Evolutionary conservation across 345 rosid species (phyloP).

Genomic region (Salix caprea): DNA sequence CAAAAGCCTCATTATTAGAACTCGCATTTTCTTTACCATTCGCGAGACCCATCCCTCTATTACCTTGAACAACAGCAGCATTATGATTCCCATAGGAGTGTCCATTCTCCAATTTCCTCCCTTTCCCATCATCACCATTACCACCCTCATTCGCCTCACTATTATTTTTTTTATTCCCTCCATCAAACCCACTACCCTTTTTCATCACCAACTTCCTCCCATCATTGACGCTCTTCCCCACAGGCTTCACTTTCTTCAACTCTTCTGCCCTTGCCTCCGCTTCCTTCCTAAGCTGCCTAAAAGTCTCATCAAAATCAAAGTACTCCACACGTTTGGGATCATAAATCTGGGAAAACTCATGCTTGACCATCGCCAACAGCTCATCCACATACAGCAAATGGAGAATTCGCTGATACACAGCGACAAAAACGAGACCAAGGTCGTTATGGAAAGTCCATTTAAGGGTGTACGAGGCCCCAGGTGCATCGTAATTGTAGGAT

Average conservation of each 20-base stretch:
- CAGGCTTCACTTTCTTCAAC: slow-evolving; percentile 63
- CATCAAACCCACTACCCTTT: slow-evolving; percentile 47
- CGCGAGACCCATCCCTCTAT: slow-evolving; percentile 45
- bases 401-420: slow-evolving; percentile 91
- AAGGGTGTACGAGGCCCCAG: slow-evolving; percentile 83
- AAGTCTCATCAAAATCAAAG: slow-evolving; percentile 68
- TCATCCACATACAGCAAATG: slow-evolving; percentile 90
- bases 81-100: slow-evolving; percentile 49
- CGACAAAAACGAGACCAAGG: slow-evolving; percentile 93
- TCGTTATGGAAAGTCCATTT: slow-evolving; percentile 97
- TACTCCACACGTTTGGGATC: slow-evolving; percentile 64
- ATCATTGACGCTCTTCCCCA: slow-evolving; percentile 45
- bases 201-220: slow-evolving; percentile 55
- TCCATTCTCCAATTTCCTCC: slow-evolving; percentile 56
- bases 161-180: slow-evolving; percentile 51
- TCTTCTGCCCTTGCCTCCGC: slow-evolving; percentile 92
- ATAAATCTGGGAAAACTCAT: slow-evolving; percentile 66
- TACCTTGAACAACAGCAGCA: slow-evolving; percentile 33
- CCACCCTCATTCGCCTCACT: slow-evolving; percentile 47
- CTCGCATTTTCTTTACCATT: slow-evolving; percentile 78
- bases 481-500: slow-evolving; percentile 66
- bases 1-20: slow-evolving; percentile 69
- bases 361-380: slow-evolving; percentile 69
- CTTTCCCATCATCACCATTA: slow-evolving; percentile 47
- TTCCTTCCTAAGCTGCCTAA: slow-evolving; percentile 90